A percentile compares a stretch with the other conserved stretches of the same genome.
These are phyloP conservation scores for Lithospermum erythrorhizon DNA, from an alignment of 257 asterid genomes.

Conservation along the genomic window DNA sequence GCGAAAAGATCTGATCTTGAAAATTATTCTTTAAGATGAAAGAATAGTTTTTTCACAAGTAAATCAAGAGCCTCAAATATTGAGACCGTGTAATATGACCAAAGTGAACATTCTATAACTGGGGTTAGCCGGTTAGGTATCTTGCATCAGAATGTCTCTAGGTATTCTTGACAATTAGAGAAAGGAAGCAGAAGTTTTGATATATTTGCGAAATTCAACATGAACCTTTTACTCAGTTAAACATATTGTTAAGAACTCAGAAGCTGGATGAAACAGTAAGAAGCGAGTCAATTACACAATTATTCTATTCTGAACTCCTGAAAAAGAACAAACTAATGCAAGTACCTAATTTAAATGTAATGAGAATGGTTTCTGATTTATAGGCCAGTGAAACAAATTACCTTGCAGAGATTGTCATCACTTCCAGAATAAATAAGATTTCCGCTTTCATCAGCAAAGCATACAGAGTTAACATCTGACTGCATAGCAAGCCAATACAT, in stretches of 20 bases:
- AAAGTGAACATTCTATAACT: no score
- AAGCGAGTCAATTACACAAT: not conserved
- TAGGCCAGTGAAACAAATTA: slow-evolving; percentile 11
- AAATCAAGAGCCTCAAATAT: no score
- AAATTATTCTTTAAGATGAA: not conserved
- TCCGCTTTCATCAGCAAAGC: slow-evolving; percentile 92
- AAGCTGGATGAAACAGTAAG: not conserved
- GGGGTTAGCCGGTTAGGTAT: no score
- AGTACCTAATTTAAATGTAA: not conserved
- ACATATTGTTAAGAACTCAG: not conserved
- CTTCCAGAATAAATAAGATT: slow-evolving; percentile 86
- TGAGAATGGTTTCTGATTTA: not conserved
- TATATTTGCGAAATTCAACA: no score
- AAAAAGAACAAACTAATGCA: not conserved
- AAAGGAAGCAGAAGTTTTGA: no score
- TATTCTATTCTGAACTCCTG: not conserved
- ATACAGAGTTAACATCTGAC: slow-evolving; percentile 86
- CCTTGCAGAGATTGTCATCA: slow-evolving; percentile 85
- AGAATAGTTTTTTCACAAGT: no score
- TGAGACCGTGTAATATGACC: no score
- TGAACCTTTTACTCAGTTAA: no score
- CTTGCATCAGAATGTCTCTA: no score
- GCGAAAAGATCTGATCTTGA: not conserved
- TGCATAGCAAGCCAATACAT: slow-evolving; percentile 24
- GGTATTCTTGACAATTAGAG: no score